phyloP scores from a whole-genome alignment of 495 filamentous ascomycete genomes.

The Hyaloscypha variabilis region DNA sequence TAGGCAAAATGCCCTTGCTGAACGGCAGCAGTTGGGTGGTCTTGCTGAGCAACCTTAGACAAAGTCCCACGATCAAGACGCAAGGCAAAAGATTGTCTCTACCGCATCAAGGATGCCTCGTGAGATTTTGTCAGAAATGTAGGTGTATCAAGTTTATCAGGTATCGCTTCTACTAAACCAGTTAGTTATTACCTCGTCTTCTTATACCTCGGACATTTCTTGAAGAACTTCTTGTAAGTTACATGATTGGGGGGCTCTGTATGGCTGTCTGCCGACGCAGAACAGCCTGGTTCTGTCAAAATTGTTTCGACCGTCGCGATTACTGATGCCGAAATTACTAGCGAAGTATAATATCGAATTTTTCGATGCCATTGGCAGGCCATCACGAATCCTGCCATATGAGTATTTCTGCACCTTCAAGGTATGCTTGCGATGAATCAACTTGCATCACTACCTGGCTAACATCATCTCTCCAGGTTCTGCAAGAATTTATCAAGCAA shows the following conservation, averaged over 20 bases:
- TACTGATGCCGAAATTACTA: background rate
- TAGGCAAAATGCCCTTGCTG: too few relatives aligned
- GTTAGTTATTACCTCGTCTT: conserved; percentile 10
- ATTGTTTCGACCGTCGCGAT: background rate
- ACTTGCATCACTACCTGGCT: background rate
- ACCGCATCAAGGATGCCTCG: too few relatives aligned
- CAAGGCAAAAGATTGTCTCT: too few relatives aligned
- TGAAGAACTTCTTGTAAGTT: conserved; percentile 14
- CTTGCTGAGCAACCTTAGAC: too few relatives aligned
- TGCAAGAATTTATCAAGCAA: conserved; percentile 11
- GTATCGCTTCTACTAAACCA: background rate
- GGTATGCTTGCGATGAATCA: background rate
- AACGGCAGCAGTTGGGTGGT: too few relatives aligned
- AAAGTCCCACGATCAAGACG: too few relatives aligned
- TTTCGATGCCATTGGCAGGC: background rate
- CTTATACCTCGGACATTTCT: conserved; percentile 12
- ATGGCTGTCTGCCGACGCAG: background rate
- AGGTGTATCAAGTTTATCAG: too few relatives aligned
- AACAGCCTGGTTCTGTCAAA: background rate
- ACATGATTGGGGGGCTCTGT: background rate
- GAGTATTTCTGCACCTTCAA: background rate
- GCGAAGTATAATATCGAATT: background rate
- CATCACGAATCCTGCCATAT: background rate
- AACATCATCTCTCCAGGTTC: conserved; percentile 8
- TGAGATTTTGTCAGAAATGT: too few relatives aligned